Conservation (phyloP, 352 stramenopile species). For the Pythium coloratum region DNA sequence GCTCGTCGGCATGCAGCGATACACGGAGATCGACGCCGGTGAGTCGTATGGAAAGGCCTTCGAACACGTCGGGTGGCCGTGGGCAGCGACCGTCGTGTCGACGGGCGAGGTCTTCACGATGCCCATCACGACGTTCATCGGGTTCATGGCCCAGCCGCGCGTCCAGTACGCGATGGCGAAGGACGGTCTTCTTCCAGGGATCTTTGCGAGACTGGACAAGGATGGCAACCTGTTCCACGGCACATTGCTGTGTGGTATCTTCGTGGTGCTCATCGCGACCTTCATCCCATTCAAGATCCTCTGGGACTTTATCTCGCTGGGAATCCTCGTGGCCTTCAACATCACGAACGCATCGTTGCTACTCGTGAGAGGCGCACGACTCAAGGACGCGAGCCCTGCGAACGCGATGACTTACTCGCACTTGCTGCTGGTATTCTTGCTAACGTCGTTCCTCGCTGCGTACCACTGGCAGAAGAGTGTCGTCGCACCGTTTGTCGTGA, state of each 20-base stretch:
- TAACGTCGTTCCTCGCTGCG: slow-evolving; percentile 64
- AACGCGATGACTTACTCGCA: slow-evolving; percentile 30
- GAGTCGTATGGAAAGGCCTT: slow-evolving; percentile 80
- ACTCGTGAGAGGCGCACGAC: slow-evolving; percentile 44
- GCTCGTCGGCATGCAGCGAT: slow-evolving; percentile 92
- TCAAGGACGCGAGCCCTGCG: slow-evolving; percentile 24
- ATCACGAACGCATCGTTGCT: slow-evolving; percentile 87
- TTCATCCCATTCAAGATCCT: slow-evolving; percentile 86
- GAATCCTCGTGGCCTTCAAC: slow-evolving; percentile 90
- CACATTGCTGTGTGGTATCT: slow-evolving; percentile 58
- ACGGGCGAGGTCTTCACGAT: slow-evolving; percentile 94
- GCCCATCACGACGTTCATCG: slow-evolving; percentile 95
- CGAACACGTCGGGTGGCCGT: slow-evolving; percentile 51
- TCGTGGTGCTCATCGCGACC: slow-evolving; percentile 54
- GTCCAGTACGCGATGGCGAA: slow-evolving; percentile 91
- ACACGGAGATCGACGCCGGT: slow-evolving; percentile 72
- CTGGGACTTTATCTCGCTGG: slow-evolving; percentile 91
- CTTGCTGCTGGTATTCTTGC: slow-evolving; percentile 49
- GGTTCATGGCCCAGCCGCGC: slow-evolving; percentile 92
- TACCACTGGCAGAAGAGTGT: slow-evolving; percentile 80
- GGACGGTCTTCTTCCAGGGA: slow-evolving; percentile 89
- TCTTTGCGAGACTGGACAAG: slow-evolving; percentile 78
- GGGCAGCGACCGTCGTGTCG: slow-evolving; percentile 84
- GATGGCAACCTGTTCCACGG: slow-evolving; percentile 75
- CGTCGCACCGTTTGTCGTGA: slow-evolving; percentile 36